Evolutionary conservation across 2,329 filamentous ascomycete species (phyloP).

Genomic region (Reticulascus tulasneorum): DNA sequence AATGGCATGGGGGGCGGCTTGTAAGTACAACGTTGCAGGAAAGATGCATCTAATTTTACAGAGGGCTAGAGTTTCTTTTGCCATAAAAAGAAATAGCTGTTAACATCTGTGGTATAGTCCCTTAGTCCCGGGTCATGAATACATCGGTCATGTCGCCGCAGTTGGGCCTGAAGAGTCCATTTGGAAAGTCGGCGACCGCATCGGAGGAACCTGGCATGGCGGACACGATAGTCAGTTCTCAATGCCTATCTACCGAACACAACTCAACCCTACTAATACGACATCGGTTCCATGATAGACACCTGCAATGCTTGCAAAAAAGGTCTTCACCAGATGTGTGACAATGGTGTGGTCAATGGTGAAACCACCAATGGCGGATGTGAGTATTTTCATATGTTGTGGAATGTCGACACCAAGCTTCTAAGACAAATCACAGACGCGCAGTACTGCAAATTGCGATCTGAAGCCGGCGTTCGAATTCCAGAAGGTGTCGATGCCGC

Average conservation of each 20-base stretch:
- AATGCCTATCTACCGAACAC: not conserved
- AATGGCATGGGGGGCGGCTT: constrained; percentile 1
- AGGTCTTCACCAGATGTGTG: constrained; percentile 65
- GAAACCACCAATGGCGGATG: constrained; percentile 60
- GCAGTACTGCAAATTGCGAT: constrained; percentile 56
- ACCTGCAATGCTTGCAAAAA: constrained; percentile 60
- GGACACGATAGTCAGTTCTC: constrained; percentile 25
- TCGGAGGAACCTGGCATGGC: constrained; percentile 67
- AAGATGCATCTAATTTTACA: no score
- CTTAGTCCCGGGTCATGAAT: constrained; percentile 69
- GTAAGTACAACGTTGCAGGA: no score
- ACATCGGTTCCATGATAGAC: no score
- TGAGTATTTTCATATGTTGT: no score
- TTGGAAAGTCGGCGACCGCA: constrained; percentile 60
- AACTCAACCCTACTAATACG: constrained; percentile 52
- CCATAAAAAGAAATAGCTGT: no score
- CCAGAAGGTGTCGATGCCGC: constrained; percentile 45
- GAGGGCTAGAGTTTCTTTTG: no score
- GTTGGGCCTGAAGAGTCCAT: constrained; percentile 53
- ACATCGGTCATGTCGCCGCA: constrained; percentile 62
- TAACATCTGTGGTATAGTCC: no score
- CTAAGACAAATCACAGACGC: no score
- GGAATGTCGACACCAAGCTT: no score
- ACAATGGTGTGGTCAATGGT: constrained; percentile 60
- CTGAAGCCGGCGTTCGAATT: constrained; percentile 55